Evolutionary conservation across 2,329 filamentous ascomycete genomes (phyloP).

Genomic region (Hortaea sp.): DNA sequence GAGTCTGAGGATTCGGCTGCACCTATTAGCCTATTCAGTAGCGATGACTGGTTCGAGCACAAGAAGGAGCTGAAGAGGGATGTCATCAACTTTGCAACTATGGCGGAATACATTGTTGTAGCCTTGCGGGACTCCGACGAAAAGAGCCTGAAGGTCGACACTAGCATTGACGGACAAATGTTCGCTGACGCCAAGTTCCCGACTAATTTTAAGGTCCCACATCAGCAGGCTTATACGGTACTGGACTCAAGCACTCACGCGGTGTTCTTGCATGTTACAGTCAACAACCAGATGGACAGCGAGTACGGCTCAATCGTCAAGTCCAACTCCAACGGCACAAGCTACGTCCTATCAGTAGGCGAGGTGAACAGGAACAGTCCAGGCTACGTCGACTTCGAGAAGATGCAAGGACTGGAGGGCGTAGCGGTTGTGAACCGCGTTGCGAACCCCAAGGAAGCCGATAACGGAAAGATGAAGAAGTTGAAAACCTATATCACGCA

Average conservation of each 20-base stretch:
- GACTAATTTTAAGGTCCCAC: constrained; percentile 65
- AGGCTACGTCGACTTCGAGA: constrained; percentile 91
- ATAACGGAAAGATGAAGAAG: constrained; percentile 59
- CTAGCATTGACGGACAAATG: constrained; percentile 71
- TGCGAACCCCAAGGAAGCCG: constrained; percentile 56
- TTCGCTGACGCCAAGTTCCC: constrained; percentile 85
- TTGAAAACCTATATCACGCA: constrained; percentile 89
- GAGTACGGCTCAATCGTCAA: constrained; percentile 85
- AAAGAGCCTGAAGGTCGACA: constrained; percentile 62
- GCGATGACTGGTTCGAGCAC: constrained; percentile 66
- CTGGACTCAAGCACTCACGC: constrained; percentile 91
- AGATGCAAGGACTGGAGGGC: constrained; percentile 84
- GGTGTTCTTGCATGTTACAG: constrained; percentile 85
- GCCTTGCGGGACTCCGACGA: constrained; percentile 59
- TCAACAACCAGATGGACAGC: constrained; percentile 52
- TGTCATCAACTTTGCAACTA: constrained; percentile 79
- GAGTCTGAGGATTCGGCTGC: constrained; percentile 52
- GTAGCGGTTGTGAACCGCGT: constrained; percentile 82
- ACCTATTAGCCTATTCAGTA: constrained; percentile 61
- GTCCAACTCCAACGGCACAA: constrained; percentile 96
- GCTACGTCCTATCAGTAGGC: constrained; percentile 73
- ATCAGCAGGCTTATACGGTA: constrained; percentile 80
- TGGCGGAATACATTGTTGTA: constrained; percentile 93
- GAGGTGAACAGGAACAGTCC: constrained; percentile 68
- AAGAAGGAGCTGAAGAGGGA: constrained; percentile 55